Evolutionary conservation across 768 basidiomycete species (phyloP), one percentile per base, ranked within the genome.

Genomic region (Cyclocybe aegerita): DNA sequence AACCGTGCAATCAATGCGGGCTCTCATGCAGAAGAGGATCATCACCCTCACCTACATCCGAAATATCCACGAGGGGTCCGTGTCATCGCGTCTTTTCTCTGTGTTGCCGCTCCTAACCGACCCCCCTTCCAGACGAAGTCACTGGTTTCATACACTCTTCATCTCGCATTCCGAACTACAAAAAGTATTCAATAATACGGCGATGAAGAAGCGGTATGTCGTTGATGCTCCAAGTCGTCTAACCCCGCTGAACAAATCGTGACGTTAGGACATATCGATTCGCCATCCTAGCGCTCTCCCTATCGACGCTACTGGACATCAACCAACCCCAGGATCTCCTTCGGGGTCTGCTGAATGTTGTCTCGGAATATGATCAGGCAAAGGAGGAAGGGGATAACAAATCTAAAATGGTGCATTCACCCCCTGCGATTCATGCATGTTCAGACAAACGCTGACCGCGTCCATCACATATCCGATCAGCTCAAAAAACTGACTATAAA

Each of bases 91-190:
- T 23, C 23, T 48, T 43, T 35, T 14, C 12, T 37, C 12, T 23
- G 46, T 46, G 31, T 42, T 30, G 37, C 36, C 30, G 16, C 35
- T 4, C 49, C 38, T 47, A 38, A 32, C 15, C 37, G 36, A 29
- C 23, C 29, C 29, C 42, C 39, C 46, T 36, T 45, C 44, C 55
- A 93, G 91, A 46, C 84, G 83, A 48, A 85, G 83, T 55, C 86
- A 91, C 63, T 93, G 91, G 91, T 90, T 90, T 61, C 88, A 92
- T 64, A 94, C 93, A 9, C 84, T 94, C 57, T 77, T 89, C 61
- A 80, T 94, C 60, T 83, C 86, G 48, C 81, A 80, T 42, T 60
- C 72, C 12, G 93, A 93, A 47, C 80, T 94, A 3, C 86, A 90
- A 50, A 80, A 75, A 43, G 81, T 80, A 48, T 94, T 93, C 65